Conservation (phyloP, 2,329 filamentous ascomycete genomes). For the Epichloe gansuensis region DNA sequence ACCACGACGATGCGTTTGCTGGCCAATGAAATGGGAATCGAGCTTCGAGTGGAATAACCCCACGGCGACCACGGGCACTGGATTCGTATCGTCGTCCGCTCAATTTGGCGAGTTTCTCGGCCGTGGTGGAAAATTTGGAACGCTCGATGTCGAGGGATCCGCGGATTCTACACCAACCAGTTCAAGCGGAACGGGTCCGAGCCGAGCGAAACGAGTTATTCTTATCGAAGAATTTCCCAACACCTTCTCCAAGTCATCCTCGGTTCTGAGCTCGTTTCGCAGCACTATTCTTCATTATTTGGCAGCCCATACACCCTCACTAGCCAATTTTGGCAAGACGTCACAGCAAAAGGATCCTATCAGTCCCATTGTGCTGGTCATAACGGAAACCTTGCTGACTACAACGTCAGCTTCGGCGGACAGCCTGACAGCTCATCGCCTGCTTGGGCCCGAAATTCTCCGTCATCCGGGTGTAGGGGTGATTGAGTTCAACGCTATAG, state of each 20-base stretch:
- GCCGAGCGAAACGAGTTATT: slow-evolving; percentile 41
- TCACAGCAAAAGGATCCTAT: slow-evolving; percentile 30
- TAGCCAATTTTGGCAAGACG: slow-evolving; percentile 33
- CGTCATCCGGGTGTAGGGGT: slow-evolving; percentile 66
- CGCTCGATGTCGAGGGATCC: slow-evolving; percentile 39
- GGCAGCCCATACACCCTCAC: slow-evolving; percentile 49
- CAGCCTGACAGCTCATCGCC: slow-evolving; percentile 82
- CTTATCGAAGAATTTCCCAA: slow-evolving; percentile 76
- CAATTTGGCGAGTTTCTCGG: slow-evolving; percentile 91
- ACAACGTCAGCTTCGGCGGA: slow-evolving; percentile 77
- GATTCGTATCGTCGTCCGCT: slow-evolving; percentile 56
- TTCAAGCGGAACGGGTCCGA: slow-evolving; percentile 9
- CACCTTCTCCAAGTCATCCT: slow-evolving; percentile 55
- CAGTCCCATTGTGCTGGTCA: slow-evolving; percentile 72
- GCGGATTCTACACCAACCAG: slow-evolving; percentile 16
- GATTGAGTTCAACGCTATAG: slow-evolving; percentile 90
- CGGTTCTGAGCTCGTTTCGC: slow-evolving; percentile 58
- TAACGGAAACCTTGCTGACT: slow-evolving; percentile 82
- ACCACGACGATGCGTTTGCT: slow-evolving; percentile 76
- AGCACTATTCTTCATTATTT: slow-evolving; percentile 65
- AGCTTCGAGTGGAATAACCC: slow-evolving; percentile 88
- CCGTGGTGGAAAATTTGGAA: slow-evolving; percentile 67
- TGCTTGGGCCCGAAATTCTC: slow-evolving; percentile 77
- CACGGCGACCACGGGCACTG: slow-evolving; percentile 43
- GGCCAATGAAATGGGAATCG: slow-evolving; percentile 61